Evolutionary conservation across 169 alveolate species (phyloP).

Genomic region (Babesia gibsoni): DNA sequence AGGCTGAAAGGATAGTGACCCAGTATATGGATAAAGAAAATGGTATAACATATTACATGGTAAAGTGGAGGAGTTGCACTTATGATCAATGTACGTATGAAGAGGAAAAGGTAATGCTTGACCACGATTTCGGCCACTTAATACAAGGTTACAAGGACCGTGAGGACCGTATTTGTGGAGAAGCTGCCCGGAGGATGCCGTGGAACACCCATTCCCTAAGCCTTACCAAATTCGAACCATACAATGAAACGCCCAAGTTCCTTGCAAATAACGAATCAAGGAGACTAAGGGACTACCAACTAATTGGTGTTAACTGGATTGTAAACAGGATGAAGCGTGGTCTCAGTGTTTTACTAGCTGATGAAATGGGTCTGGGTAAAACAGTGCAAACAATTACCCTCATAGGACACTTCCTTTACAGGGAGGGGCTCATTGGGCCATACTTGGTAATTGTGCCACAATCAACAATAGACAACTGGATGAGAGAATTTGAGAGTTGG

Average conservation of each 20-base stretch:
- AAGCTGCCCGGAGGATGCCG: slow-evolving; percentile 68
- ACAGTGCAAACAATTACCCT: slow-evolving; percentile 92
- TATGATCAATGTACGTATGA: slow-evolving; percentile 90
- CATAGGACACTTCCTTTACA: slow-evolving; percentile 84
- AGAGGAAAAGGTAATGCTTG: slow-evolving; percentile 76
- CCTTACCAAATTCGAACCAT: slow-evolving; percentile 85
- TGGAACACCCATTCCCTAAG: slow-evolving; percentile 80
- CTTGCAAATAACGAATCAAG: slow-evolving; percentile 66
- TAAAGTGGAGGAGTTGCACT: slow-evolving; percentile 87
- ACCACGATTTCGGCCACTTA: slow-evolving; percentile 76
- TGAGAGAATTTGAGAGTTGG: slow-evolving; percentile 91
- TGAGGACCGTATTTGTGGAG: slow-evolving; percentile 75
- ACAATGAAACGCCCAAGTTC: slow-evolving; percentile 82
- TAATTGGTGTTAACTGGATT: slow-evolving; percentile 94
- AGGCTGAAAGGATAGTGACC: slow-evolving; percentile 84
- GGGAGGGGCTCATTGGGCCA: slow-evolving; percentile 86
- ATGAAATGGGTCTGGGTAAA: slow-evolving; percentile 95
- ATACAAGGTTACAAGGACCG: slow-evolving; percentile 77
- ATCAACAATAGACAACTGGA: slow-evolving; percentile 95
- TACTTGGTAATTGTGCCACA: slow-evolving; percentile 93
- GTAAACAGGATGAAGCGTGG: slow-evolving; percentile 91
- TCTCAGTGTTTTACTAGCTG: slow-evolving; percentile 90
- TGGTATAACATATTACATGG: slow-evolving; percentile 70
- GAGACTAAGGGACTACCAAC: slow-evolving; percentile 90
- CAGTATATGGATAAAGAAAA: slow-evolving; percentile 61